These are phyloP conservation scores for Ensete ventricosum DNA, from an alignment of 176 grass and related monocot species.

Conservation along the genomic window DNA sequence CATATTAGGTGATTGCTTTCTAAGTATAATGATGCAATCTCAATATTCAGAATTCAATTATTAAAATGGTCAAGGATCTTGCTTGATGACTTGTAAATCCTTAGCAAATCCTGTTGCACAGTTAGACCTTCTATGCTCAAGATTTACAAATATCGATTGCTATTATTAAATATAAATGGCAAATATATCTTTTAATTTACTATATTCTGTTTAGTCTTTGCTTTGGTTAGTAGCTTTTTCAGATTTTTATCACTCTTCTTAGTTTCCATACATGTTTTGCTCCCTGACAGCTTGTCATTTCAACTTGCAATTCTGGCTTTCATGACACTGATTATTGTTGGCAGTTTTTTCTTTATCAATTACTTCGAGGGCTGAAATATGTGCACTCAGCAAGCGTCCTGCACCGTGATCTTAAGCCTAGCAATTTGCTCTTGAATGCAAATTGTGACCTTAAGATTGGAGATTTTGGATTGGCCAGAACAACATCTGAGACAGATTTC, in stretches of 20 bases:
- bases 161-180: background rate
- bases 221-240: background rate
- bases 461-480: constrained; percentile 90
- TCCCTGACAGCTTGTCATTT: background rate
- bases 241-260: background rate
- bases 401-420: constrained; percentile 92
- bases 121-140: background rate
- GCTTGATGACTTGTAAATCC: background rate
- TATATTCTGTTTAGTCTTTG: background rate
- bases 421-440: constrained; percentile 77
- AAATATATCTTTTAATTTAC: background rate
- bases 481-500: constrained; percentile 92
- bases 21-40: too few relatives aligned
- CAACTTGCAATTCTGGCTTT: background rate
- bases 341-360: constrained; percentile 91
- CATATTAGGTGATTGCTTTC: too few relatives aligned
- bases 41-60: too few relatives aligned
- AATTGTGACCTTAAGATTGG: constrained; percentile 95
- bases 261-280: background rate
- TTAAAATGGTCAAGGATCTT: background rate
- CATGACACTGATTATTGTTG: constrained; percentile 8
- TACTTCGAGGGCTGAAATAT: constrained; percentile 88
- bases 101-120: background rate
- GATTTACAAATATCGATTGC: background rate
- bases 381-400: constrained; percentile 91